Percentiles rank a stretch among this genome's conserved stretches.
Evolutionary conservation across 345 rosid species (phyloP).

Genomic region (Angophora floribunda): DNA sequence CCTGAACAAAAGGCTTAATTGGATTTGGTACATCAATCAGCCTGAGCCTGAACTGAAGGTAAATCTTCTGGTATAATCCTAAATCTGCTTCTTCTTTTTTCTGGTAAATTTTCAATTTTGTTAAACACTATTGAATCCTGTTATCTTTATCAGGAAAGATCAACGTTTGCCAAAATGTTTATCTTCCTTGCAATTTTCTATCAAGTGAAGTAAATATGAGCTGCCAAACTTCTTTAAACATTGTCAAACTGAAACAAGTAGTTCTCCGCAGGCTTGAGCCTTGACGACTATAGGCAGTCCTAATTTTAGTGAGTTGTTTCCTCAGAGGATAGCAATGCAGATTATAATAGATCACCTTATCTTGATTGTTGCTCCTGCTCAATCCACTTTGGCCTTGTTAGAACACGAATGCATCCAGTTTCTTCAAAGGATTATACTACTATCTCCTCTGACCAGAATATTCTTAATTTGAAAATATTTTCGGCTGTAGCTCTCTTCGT

Average conservation of each 20-base stretch:
- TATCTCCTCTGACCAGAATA: background rate
- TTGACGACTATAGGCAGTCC: background rate
- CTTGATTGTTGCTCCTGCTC: background rate
- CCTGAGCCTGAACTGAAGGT: conserved; percentile 67
- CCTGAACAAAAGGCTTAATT: conserved; percentile 43
- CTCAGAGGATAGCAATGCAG: background rate
- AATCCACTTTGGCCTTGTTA: background rate
- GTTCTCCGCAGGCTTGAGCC: background rate
- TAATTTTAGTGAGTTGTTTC: background rate
- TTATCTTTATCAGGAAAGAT: background rate
- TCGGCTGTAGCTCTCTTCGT: background rate
- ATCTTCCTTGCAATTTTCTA: background rate
- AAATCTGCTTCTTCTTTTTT: no score
- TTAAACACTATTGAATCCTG: background rate
- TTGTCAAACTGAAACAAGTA: background rate
- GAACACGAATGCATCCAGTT: no score
- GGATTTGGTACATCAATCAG: conserved; percentile 76
- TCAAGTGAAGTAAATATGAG: background rate
- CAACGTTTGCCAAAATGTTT: background rate
- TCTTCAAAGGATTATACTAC: background rate
- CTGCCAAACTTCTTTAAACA: background rate
- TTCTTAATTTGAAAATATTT: background rate
- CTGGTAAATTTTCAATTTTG: background rate
- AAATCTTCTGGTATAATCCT: background rate
- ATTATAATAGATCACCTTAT: background rate